Base-by-base conservation (phyloP, 305 asterid genomes). In the Fraxinus platypoda region DNA sequence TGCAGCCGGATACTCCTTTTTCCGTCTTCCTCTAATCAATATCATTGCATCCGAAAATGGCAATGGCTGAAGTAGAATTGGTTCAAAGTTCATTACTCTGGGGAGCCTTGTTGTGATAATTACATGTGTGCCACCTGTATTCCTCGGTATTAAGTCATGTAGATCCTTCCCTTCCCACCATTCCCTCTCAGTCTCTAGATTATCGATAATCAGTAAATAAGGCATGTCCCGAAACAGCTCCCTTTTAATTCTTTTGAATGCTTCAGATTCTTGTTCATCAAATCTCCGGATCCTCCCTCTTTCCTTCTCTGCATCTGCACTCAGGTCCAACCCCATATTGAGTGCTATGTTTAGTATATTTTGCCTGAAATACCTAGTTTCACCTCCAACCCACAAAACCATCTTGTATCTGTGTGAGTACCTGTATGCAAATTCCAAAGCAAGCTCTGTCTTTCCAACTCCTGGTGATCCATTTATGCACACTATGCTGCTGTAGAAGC, bases 121-220 rank as follows among this genome's bases (percentile, higher is more conserved):
- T 9, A 94, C 97, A 80, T 95, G 98, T 28, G 98, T 91, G 23
- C 97, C 96, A 4, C 97, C 97, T 0, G 97, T 91, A 84, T 94
- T 92, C 76, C 97, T 83, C 2, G 99, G 99, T n/a, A 95, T 88
- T 38, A 95, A 81, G 74, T 95, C 98, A 62, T 91, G 95, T 17
- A 95, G 86, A 87, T 94, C 99, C 83, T 93, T 95, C 1, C 95
- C 98, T 68, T 95, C 97, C 98, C 99, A 95, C 99, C 98, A 94
- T 82, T 95, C 99, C 78, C 88, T 90, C 83, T 95, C 98, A 0
- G 90, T 87, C 81, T 95, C 98, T 30, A 95, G 89, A 78, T 94
- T 89, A 74, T 95, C 99, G 46, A 95, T 92, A 6, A 95, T 91
- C 25, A 95, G 82, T 41, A 95, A 82, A 86, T 94, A 95, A 13